phyloP scores from a whole-genome alignment of 805 yeast species.

The Metschnikowia dekortorum region DNA sequence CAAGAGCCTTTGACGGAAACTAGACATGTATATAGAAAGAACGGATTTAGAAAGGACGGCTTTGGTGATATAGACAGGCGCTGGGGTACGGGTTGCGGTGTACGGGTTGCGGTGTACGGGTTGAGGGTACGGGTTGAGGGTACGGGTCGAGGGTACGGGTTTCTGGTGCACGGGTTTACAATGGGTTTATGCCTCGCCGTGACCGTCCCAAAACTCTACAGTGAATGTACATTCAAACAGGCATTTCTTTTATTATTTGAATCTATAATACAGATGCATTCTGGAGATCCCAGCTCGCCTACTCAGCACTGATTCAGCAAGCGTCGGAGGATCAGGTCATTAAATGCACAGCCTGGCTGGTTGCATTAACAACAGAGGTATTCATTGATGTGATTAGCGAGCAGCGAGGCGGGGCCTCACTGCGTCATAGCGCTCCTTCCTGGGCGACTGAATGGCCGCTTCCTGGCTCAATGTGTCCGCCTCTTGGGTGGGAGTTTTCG shows the following conservation, averaged over 20 bases:
- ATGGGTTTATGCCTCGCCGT: too few relatives aligned
- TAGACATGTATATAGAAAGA: slow-evolving; percentile 1
- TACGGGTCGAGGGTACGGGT: background rate
- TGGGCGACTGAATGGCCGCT: too few relatives aligned
- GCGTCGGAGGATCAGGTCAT: slow-evolving; percentile 12
- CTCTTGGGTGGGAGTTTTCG: background rate
- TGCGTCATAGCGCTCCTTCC: background rate
- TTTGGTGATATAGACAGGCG: too few relatives aligned
- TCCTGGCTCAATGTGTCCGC: too few relatives aligned
- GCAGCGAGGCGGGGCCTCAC: slow-evolving; percentile 1
- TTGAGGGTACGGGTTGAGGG: background rate
- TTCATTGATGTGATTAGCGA: slow-evolving; percentile 1
- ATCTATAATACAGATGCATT: slow-evolving; percentile 19
- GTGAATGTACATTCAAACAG: background rate
- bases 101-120: background rate
- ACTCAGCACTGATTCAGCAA: slow-evolving; percentile 18
- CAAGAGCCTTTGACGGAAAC: slow-evolving; percentile 14
- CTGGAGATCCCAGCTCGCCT: slow-evolving; percentile 12
- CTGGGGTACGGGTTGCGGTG: background rate
- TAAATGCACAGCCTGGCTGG: slow-evolving; percentile 12
- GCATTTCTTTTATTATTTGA: slow-evolving; percentile 1
- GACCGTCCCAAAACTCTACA: too few relatives aligned
- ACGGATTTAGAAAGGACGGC: background rate
- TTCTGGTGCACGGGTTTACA: too few relatives aligned
- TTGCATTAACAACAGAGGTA: slow-evolving; percentile 1